Conservation (phyloP, 176 grass and related monocot species). For the Ensete ventricosum region DNA sequence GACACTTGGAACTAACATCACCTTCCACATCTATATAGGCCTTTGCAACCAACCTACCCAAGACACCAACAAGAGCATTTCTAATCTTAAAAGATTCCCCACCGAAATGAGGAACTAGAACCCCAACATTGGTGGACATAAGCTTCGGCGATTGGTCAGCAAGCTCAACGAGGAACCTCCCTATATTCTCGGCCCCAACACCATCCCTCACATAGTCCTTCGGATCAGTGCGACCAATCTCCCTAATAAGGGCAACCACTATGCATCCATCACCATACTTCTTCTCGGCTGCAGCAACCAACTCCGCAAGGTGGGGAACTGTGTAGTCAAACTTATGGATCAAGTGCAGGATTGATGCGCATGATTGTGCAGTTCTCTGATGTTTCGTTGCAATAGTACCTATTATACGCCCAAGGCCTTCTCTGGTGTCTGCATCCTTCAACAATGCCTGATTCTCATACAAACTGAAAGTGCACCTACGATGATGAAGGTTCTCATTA, state of each 20-base stretch:
- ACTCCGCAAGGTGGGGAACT: slow-evolving; percentile 59
- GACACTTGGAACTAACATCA: slow-evolving; percentile 48
- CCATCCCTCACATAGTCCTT: slow-evolving; percentile 81
- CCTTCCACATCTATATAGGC: slow-evolving; percentile 84
- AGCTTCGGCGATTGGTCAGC: slow-evolving; percentile 63
- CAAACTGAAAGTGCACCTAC: slow-evolving; percentile 56
- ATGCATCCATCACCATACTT: slow-evolving; percentile 79
- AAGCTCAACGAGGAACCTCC: slow-evolving; percentile 81
- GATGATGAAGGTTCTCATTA: neutral
- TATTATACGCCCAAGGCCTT: slow-evolving; percentile 58
- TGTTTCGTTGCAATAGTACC: slow-evolving; percentile 69
- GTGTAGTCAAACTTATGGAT: slow-evolving; percentile 80
- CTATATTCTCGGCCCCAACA: slow-evolving; percentile 73
- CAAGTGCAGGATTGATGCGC: slow-evolving; percentile 73
- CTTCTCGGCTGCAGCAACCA: slow-evolving; percentile 62
- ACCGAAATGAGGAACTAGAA: slow-evolving; percentile 87
- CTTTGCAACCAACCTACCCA: slow-evolving; percentile 76
- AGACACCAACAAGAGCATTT: slow-evolving; percentile 87
- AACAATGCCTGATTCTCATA: slow-evolving; percentile 66
- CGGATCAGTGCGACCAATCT: slow-evolving; percentile 74
- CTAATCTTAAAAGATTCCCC: slow-evolving; percentile 97
- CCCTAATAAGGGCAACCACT: slow-evolving; percentile 63
- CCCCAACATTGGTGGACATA: slow-evolving; percentile 81
- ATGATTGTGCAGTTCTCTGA: slow-evolving; percentile 65
- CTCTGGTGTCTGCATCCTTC: slow-evolving; percentile 73